Base-by-base conservation (phyloP, 495 filamentous ascomycete genomes). In the Tuber aestivum region DNA sequence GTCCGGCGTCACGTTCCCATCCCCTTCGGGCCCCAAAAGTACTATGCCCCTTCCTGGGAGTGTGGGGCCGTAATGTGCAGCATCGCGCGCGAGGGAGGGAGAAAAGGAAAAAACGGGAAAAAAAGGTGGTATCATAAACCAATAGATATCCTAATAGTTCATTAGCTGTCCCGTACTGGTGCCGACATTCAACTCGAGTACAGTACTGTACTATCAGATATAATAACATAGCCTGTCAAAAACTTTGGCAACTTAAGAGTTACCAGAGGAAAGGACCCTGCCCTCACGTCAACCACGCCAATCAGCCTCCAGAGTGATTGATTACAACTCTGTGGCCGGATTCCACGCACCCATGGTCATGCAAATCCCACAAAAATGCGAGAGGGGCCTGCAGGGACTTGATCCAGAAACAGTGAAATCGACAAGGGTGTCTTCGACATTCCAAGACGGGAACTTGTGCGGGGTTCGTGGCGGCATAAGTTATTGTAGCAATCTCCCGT, bases 391-490 rank as follows among this genome's bases (percentile, higher is more conserved):
- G 56, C 56, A 65, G 56, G 56, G 27, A 65, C 56, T 32, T 65
- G 74, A 35, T 73, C 74, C 75, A 77, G 35, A 41, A 72, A 41
- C 78, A 42, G 78, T 68, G 70, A 41, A 73, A 70, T 48, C 72
- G 69, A 37, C 61, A 68, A 73, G 78, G 72, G 14, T 65, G 27
- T 32, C 56, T 65, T 79, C 61, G 76, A 79, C 78, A 42, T 79
- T 40, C 78, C 65, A 23, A 41, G 56, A 41, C 77, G 37, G 35
- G 72, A 48, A 45, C 41, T 68, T 41, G 73, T 75, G 78, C 73
- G 77, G 78, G 78, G 78, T 76, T 73, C 38, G 77, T 70, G 56
- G 56, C 56, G 56, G 56, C 27, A 14, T 65, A 65, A 65, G 56
- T 65, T 65, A 14, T 35, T 65, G 56, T 18, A 65, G 32, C 27